A percentile compares a stretch with the other conserved stretches of the same genome.
Evolutionary conservation across 805 yeast genomes (phyloP).

Genomic region (Tetrapisispora iriomotensis): DNA sequence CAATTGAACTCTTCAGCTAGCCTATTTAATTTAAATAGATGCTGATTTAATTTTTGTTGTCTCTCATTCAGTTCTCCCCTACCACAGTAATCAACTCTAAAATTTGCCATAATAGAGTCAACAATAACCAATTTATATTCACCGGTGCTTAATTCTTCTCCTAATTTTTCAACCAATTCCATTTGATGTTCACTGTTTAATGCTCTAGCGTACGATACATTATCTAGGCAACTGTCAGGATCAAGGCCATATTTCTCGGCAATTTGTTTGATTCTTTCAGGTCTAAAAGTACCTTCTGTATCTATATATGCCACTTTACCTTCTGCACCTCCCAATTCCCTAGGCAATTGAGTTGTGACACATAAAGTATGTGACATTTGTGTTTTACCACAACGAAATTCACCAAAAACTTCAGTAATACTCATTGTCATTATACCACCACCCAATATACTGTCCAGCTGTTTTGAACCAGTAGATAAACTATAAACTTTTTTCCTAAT

Average conservation of each 20-base stretch:
- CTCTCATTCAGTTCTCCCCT: slow-evolving; percentile 70
- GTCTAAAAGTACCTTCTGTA: slow-evolving; percentile 76
- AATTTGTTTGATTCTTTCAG: slow-evolving; percentile 54
- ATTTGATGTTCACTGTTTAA: slow-evolving; percentile 71
- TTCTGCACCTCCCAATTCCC: slow-evolving; percentile 65
- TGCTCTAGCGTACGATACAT: slow-evolving; percentile 67
- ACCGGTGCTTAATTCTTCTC: slow-evolving; percentile 57
- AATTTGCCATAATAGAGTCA: slow-evolving; percentile 72
- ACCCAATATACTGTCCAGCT: slow-evolving; percentile 57
- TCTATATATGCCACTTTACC: slow-evolving; percentile 74
- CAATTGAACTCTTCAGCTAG: slow-evolving; percentile 70
- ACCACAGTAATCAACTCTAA: slow-evolving; percentile 70
- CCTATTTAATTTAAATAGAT: slow-evolving; percentile 42
- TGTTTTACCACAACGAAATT: slow-evolving; percentile 74
- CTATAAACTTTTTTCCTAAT: slow-evolving; percentile 53
- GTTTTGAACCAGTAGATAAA: slow-evolving; percentile 63
- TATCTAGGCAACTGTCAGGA: slow-evolving; percentile 58
- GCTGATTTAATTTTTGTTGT: slow-evolving; percentile 60
- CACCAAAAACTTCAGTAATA: slow-evolving; percentile 72
- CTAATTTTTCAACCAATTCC: slow-evolving; percentile 60
- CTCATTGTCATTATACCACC: slow-evolving; percentile 74
- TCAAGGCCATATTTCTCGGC: slow-evolving; percentile 63
- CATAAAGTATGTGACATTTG: slow-evolving; percentile 72
- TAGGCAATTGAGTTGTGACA: slow-evolving; percentile 65
- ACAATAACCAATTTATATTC: slow-evolving; percentile 50